Percentiles rank a stretch among this genome's conserved stretches.
Conservation (phyloP, 306 rosid genomes). For the Adenanthera pavonina region DNA sequence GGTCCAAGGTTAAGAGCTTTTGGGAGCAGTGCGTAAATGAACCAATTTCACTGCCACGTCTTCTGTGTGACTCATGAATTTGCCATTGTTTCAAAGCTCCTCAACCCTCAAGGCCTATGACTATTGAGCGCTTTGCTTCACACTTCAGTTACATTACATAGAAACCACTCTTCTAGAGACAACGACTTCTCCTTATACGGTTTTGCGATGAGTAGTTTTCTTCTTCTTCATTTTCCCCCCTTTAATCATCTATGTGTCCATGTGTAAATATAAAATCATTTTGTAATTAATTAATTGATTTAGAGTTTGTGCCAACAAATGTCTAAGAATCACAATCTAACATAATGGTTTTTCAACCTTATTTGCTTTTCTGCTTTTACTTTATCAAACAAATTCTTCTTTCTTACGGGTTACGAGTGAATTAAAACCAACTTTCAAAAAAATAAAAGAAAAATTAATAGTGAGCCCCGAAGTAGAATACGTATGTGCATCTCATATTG, state of each 20-base stretch:
- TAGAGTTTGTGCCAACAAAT: background rate
- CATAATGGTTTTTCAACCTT: background rate
- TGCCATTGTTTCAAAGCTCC: slow-evolving; percentile 27
- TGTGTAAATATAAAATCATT: too few species aligned
- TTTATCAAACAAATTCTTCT: background rate
- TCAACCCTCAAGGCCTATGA: background rate
- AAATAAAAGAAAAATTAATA: too few species aligned
- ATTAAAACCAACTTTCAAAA: background rate
- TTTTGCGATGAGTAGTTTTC: too few species aligned
- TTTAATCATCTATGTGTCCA: too few species aligned
- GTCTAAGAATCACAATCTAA: background rate
- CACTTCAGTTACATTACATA: slow-evolving; percentile 22
- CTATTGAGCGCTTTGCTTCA: slow-evolving; percentile 25
- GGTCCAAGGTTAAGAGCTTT: slow-evolving; percentile 33
- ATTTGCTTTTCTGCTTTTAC: background rate
- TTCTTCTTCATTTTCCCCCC: too few species aligned
- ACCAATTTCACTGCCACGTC: slow-evolving; percentile 30
- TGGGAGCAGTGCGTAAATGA: slow-evolving; percentile 6
- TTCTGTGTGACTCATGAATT: slow-evolving; percentile 16
- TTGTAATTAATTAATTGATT: too few species aligned
- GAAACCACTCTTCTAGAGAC: slow-evolving; percentile 3
- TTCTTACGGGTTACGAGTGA: background rate
- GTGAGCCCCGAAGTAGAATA: too few species aligned
- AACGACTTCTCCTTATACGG: too few species aligned
- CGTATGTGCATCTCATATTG: too few species aligned